Base-by-base conservation (phyloP, 192 early-diverging fungal species). In the Ambispora gerdemannii region DNA sequence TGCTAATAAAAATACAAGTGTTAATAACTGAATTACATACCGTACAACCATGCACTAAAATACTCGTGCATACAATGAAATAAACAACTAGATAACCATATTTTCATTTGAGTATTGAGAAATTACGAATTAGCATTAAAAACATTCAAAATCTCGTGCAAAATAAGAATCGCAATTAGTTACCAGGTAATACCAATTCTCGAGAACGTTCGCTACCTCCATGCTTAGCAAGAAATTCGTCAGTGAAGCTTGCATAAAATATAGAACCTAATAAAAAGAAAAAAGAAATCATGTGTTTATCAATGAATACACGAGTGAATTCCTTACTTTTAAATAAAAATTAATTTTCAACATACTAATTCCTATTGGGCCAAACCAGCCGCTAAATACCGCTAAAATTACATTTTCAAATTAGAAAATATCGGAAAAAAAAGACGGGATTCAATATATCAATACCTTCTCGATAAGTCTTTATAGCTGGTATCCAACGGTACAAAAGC, bases 361-460 rank as follows among this genome's bases (percentile, higher is more conserved):
- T 13, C 90, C 92, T 55, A 97, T 91, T 4, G 94, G 94, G 0
- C 94, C 95, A 71, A 97, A 97, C 92, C 91, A 97, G 10, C 93
- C 93, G 10, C 86, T 87, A 74, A 94, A 94, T 3, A 89, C 78
- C 0, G 91, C 91, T 67, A 33, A 19, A 24, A 3, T 36, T 62
- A 35, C 11, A 32, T 3, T 27, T 6, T 22, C 17, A 33, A 62
- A 62, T 28, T 28, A 61, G 28, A 32, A 33, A 19, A 15, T 62
- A 32, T 30, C 6, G 17, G 22, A 1, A 8, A 19, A 28, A 19
- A n/a, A 27, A 11, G 24, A 22, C 13, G 47, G 11, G 31, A 10
- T 0, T 35, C 0, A 20, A 32, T 20, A 27, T 20, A 34, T 25
- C 2, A 3, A 7, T 67, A 67, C 65, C 65, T 60, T 95, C 92